phyloP scores from a whole-genome alignment of 768 basidiomycete species.

The Cytidiella melzeri region DNA sequence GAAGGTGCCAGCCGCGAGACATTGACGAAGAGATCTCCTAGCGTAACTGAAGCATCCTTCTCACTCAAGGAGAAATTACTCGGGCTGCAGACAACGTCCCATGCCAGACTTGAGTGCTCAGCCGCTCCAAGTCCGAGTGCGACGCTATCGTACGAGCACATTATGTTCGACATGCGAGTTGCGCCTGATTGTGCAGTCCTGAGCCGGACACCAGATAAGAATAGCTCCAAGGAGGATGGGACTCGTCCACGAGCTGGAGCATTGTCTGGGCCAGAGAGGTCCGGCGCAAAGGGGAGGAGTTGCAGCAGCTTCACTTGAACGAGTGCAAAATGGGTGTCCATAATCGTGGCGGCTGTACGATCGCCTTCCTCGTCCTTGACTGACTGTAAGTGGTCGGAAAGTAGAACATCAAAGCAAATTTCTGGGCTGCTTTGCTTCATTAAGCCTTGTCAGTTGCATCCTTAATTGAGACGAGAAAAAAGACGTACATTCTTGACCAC shows the following conservation, averaged over 20 bases:
- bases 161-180: too few relatives aligned
- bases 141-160: neutral
- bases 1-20: constrained; percentile 28
- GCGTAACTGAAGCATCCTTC: constrained; percentile 15
- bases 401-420: constrained; percentile 34
- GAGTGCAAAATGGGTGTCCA: constrained; percentile 40
- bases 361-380: constrained; percentile 12
- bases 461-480: constrained; percentile 1
- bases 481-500: constrained; percentile 38
- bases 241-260: too few relatives aligned
- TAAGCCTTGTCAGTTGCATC: neutral
- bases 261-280: too few relatives aligned
- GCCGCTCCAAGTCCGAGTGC: neutral
- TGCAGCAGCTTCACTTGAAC: constrained; percentile 38
- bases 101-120: neutral
- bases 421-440: constrained; percentile 32
- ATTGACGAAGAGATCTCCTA: constrained; percentile 19
- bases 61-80: constrained; percentile 3
- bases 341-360: constrained; percentile 12
- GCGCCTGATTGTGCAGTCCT: too few relatives aligned
- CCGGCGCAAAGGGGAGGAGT: neutral
- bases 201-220: too few relatives aligned
- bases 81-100: constrained; percentile 14
- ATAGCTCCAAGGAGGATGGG: too few relatives aligned
- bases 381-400: constrained; percentile 34